Base-by-base conservation (phyloP, 2,329 filamentous ascomycete genomes). In the Curvularia sp. region DNA sequence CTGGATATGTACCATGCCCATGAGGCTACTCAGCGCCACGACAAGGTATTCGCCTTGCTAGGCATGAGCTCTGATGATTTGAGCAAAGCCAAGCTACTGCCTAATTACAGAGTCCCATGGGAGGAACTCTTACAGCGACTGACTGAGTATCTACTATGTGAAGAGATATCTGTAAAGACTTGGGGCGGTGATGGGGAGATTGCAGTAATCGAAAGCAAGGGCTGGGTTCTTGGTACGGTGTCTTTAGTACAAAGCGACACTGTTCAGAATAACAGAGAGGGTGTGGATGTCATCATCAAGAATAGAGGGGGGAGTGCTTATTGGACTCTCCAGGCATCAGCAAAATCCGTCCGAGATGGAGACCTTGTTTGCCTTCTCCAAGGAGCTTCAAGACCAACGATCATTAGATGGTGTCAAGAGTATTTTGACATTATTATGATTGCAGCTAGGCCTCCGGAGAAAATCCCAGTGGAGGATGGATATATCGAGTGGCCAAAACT, bases 31-130 rank as follows among this genome's bases (percentile, higher is more conserved):
- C n/a, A n/a, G n/a, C n/a, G n/a, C n/a, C n/a, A n/a, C n/a, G n/a
- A n/a, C n/a, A n/a, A n/a, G n/a, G n/a, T n/a, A n/a, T n/a, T n/a
- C n/a, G n/a, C n/a, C n/a, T n/a, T n/a, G n/a, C n/a, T n/a, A n/a
- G n/a, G n/a, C n/a, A n/a, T n/a, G n/a, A n/a, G n/a, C n/a, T n/a
- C n/a, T 53, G 46, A 59, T 57, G 54, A 60, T 52, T 27, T 34
- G 21, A 54, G 46, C 19, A 55, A 39, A 53, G 42, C 23, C 48
- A 41, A 21, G 9, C 39, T 61, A 48, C 41, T 52, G 13, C 64
- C 60, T 52, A 43, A 67, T 45, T 66, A 66, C 47, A 25, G 18
- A 46, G 56, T 55, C 48, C 45, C 49, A 55, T 65, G 58, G 60
- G 42, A 60, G 21, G 48, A 64, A 21, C 46, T 66, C 39, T 60